phyloP scores from a whole-genome alignment of 2,329 filamentous ascomycete species.

The Cadophora gregata region DNA sequence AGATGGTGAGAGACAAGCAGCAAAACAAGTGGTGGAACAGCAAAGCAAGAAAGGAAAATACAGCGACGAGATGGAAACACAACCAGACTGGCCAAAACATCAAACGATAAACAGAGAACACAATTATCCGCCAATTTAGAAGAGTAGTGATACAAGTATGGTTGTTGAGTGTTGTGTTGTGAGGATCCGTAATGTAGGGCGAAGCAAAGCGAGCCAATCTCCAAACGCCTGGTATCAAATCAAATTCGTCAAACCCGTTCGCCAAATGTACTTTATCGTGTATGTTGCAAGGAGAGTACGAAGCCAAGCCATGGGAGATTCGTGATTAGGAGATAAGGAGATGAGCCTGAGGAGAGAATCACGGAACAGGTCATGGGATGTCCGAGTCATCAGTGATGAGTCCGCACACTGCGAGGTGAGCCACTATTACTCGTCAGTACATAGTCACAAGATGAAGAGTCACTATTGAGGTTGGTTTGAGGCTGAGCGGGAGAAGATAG shows the following conservation, averaged over 20 bases:
- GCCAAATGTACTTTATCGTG: background rate
- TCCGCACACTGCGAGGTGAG: slow-evolving; percentile 42
- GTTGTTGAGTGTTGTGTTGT: slow-evolving; percentile 9
- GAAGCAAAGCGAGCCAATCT: slow-evolving; percentile 13
- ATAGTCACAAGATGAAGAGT: background rate
- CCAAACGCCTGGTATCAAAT: slow-evolving; percentile 41
- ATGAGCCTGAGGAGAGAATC: background rate
- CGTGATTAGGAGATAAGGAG: slow-evolving; percentile 1
- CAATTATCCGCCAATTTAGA: slow-evolving; percentile 9
- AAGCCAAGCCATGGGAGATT: slow-evolving; percentile 19
- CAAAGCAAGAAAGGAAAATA: slow-evolving; percentile 1
- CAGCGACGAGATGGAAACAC: slow-evolving; percentile 8
- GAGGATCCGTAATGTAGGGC: background rate
- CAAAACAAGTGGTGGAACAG: background rate
- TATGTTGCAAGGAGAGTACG: slow-evolving; percentile 23
- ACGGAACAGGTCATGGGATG: slow-evolving; percentile 18
- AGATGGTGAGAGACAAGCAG: background rate
- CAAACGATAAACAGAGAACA: slow-evolving; percentile 14
- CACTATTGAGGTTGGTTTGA: background rate
- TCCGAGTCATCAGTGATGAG: slow-evolving; percentile 36
- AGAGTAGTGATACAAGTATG: slow-evolving; percentile 39
- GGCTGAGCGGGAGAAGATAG: background rate
- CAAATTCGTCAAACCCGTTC: slow-evolving; percentile 1
- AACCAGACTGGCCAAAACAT: slow-evolving; percentile 11
- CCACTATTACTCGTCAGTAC: slow-evolving; percentile 32